phyloP scores from a whole-genome alignment of 805 yeast genomes.

The Cyberlindnera galapagoensis region DNA sequence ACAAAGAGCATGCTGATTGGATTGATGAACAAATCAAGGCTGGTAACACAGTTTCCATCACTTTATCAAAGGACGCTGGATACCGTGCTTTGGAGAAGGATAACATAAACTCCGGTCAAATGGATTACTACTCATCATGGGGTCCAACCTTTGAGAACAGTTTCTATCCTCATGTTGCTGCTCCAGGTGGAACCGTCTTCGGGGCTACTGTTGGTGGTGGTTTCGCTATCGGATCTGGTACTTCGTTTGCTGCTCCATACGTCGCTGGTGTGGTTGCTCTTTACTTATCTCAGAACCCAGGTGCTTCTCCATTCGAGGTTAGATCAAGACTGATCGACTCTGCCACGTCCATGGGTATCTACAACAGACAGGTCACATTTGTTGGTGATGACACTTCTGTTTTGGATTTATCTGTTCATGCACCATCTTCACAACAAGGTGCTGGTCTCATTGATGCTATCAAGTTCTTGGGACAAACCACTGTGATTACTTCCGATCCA shows the following conservation, averaged over 20 bases:
- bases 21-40: conserved; percentile 1
- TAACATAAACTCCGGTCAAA: conserved; percentile 8
- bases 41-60: conserved; percentile 7
- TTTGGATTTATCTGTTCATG: conserved; percentile 1
- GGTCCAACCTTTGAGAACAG: conserved; percentile 16
- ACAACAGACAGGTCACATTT: not conserved
- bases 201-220: conserved; percentile 10
- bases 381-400: conserved; percentile 5
- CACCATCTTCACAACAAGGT: conserved; percentile 14
- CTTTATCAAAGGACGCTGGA: not conserved
- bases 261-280: conserved; percentile 15
- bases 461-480: conserved; percentile 7
- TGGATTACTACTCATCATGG: conserved; percentile 11
- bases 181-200: conserved; percentile 17
- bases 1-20: conserved; percentile 11
- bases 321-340: conserved; percentile 4
- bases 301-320: conserved; percentile 4
- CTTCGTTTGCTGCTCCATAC: conserved; percentile 14
- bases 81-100: conserved; percentile 1
- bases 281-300: conserved; percentile 4
- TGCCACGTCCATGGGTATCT: conserved; percentile 4
- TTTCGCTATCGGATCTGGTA: conserved; percentile 10
- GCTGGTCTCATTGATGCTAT: conserved; percentile 13
- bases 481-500: conserved; percentile 5
- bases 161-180: conserved; percentile 12